Conservation (phyloP, 495 filamentous ascomycete genomes). For the Podospora anserina region DNA sequence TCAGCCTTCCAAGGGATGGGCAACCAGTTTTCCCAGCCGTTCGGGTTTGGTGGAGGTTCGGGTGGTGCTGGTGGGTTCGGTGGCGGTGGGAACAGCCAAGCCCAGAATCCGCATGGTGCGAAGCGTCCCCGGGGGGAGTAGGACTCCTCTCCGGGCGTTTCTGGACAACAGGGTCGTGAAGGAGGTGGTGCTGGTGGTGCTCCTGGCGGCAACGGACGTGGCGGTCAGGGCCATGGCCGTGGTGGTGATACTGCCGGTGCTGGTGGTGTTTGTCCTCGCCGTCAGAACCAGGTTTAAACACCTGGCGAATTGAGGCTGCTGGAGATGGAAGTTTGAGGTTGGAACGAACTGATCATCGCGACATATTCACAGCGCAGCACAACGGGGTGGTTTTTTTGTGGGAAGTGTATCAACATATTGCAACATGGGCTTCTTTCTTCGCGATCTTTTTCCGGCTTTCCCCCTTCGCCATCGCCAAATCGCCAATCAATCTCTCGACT, state of each 20-base stretch:
- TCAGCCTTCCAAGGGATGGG: constrained; percentile 62
- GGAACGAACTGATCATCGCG: too few species aligned
- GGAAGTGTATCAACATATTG: neutral
- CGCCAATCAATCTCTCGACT: neutral
- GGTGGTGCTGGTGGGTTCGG: constrained; percentile 31
- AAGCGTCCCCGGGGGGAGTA: constrained; percentile 64
- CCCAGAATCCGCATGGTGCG: constrained; percentile 80
- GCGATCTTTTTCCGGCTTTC: neutral
- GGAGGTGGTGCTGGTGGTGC: neutral
- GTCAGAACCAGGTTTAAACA: neutral
- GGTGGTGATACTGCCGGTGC: neutral
- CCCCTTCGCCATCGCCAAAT: neutral
- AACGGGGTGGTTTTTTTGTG: neutral
- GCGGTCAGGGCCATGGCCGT: neutral
- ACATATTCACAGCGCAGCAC: too few species aligned
- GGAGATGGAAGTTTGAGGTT: neutral
- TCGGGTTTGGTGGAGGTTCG: neutral
- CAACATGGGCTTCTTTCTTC: neutral
- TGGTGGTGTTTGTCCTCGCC: neutral
- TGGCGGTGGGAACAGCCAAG: constrained; percentile 38
- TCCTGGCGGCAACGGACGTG: neutral
- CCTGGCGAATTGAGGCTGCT: neutral
- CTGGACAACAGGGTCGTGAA: neutral
- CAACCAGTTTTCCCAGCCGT: constrained; percentile 15
- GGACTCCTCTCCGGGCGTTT: constrained; percentile 7